Evolutionary conservation across 1,284 basidiomycete species (phyloP), one percentile per base, ranked within the genome.

Genomic region (Puccinia triticina): DNA sequence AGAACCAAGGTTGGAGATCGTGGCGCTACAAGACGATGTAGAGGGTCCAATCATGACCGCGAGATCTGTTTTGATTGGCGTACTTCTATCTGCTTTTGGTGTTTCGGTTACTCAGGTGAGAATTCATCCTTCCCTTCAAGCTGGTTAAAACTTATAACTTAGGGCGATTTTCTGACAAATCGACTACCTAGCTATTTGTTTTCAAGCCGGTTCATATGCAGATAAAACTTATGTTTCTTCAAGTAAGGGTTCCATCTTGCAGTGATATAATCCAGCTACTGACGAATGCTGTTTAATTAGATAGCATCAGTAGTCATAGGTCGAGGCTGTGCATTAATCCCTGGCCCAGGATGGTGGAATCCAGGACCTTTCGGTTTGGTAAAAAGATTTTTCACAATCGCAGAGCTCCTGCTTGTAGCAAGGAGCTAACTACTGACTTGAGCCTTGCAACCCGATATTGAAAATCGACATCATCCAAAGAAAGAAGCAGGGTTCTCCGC

Each of bases 331-430:
- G 61, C 61, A 40, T 48, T 29, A 55, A 69, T 78, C 12, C 77
- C 77, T 11, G 77, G 77, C 2, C 77, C 77, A 0, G 69, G 37
- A 67, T 78, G 77, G 77, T 78, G 77, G 77, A 78, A 78, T 50
- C 77, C 77, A 34, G 77, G 77, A 32, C 61, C 77, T 32, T 78
- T 53, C 18, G 23, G 50, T 53, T 53, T 64, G 59, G 64, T 40
- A 18, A 43, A 3, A 43, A 37, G 11, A n/a, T 37, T 40, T 46
- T 71, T 8, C 43, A 64, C 32, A 64, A 11, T 14, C 14, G 43
- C 43, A 46, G 43, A 46, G 43, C 43, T 14, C 43, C 8, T 8
- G 8, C 43, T 46, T 46, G 43, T 46, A 7, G 43, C 43, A n/a
- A n/a, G n/a, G n/a, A 46, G 43, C 43, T 8, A 46, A 46, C 7